Conservation (phyloP, 257 asterid species). For the Jacaranda copaia region DNA sequence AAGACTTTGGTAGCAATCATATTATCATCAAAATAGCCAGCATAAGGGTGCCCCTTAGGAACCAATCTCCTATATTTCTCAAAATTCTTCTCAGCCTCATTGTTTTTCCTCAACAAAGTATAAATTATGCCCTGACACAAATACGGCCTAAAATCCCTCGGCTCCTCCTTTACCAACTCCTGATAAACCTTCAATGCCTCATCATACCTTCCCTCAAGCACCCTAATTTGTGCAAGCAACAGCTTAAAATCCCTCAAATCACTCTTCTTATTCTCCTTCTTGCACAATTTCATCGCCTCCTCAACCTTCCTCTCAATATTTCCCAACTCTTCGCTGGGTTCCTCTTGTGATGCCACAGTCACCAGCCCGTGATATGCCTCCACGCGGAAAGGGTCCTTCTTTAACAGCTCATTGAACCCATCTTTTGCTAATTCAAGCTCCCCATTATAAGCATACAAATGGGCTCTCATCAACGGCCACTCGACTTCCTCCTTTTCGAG, state of each 20-base stretch:
- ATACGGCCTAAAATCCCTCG: slow-evolving; percentile 93
- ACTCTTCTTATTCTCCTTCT: slow-evolving; percentile 56
- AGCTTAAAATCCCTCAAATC: slow-evolving; percentile 85
- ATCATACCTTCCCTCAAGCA: slow-evolving; percentile 66
- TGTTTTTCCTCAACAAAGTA: slow-evolving; percentile 71
- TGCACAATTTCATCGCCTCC: slow-evolving; percentile 66
- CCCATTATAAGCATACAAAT: slow-evolving; percentile 60
- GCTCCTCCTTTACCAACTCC: slow-evolving; percentile 86
- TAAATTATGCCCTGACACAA: slow-evolving; percentile 89
- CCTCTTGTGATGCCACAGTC: slow-evolving; percentile 69
- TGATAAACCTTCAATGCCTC: slow-evolving; percentile 72
- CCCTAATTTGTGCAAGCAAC: slow-evolving; percentile 83
- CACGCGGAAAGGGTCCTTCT: slow-evolving; percentile 72
- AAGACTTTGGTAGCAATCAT: slow-evolving; percentile 86
- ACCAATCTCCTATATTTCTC: slow-evolving; percentile 83
- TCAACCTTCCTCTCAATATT: slow-evolving; percentile 54
- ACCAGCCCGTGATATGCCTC: slow-evolving; percentile 96
- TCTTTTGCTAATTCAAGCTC: slow-evolving; percentile 64
- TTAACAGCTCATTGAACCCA: slow-evolving; percentile 66
- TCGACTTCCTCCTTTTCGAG: slow-evolving; percentile 78
- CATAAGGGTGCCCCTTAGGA: slow-evolving; percentile 87
- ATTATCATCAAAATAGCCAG: slow-evolving; percentile 79
- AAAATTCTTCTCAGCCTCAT: slow-evolving; percentile 83
- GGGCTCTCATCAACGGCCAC: slow-evolving; percentile 91
- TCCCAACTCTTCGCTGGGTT: slow-evolving; percentile 53